These are phyloP conservation scores for Arthrobotrys megalospora DNA, from an alignment of 2,329 filamentous ascomycete species.

Conservation along the genomic window DNA sequence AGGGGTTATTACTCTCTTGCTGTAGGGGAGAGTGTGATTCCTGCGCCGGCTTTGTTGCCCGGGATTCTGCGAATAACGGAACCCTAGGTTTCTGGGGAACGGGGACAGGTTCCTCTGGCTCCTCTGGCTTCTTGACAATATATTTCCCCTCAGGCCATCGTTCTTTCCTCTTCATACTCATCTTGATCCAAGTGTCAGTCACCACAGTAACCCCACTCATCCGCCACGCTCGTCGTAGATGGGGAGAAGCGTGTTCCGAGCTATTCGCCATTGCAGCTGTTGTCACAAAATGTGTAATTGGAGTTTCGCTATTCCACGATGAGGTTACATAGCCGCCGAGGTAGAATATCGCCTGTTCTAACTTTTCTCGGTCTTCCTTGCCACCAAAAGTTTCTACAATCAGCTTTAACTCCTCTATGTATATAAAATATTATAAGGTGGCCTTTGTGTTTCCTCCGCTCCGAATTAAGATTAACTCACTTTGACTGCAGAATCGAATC, in stretches of 20 bases:
- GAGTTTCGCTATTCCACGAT: constrained; percentile 44
- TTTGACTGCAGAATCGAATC: constrained; percentile 49
- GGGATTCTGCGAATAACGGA: constrained; percentile 18
- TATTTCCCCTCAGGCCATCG: constrained; percentile 48
- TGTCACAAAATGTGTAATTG: constrained; percentile 59
- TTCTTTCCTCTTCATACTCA: constrained; percentile 51
- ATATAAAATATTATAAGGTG: not conserved
- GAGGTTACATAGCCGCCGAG: constrained; percentile 51
- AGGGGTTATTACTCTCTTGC: constrained; percentile 46
- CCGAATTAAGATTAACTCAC: constrained; percentile 42
- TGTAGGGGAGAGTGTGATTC: constrained; percentile 19
- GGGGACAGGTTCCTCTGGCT: not conserved
- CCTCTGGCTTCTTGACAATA: constrained; percentile 20
- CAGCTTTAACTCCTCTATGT: constrained; percentile 6
- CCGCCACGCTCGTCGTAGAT: constrained; percentile 47
- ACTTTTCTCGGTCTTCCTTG: constrained; percentile 61
- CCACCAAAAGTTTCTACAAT: constrained; percentile 11
- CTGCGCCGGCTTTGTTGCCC: not conserved
- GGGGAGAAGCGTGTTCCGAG: constrained; percentile 23
- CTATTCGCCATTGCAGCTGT: not conserved
- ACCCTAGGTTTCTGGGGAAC: constrained; percentile 17
- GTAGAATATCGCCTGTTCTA: constrained; percentile 55
- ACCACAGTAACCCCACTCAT: constrained; percentile 31
- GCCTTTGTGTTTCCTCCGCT: not conserved
- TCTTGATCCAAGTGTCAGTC: constrained; percentile 47